Conservation (phyloP, 2,329 filamentous ascomycete species). For the Sphaerulina musiva region DNA sequence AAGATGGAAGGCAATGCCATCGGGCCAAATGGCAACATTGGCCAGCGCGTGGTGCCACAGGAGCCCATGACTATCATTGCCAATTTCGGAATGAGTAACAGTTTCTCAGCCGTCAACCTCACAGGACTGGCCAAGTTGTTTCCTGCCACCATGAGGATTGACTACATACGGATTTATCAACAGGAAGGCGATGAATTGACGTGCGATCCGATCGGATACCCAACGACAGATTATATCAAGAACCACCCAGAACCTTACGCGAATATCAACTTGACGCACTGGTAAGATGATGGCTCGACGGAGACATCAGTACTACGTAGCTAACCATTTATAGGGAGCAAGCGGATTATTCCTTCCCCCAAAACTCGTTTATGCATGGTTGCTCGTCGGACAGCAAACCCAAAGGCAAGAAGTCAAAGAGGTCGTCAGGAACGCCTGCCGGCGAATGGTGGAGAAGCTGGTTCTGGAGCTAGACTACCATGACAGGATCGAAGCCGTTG, state of each 20-base stretch:
- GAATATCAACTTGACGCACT: slow-evolving; percentile 58
- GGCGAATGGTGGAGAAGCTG: slow-evolving; percentile 3
- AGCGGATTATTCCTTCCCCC: slow-evolving; percentile 54
- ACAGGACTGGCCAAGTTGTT: slow-evolving; percentile 50
- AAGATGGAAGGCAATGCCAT: slow-evolving; percentile 54
- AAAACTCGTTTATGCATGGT: slow-evolving; percentile 54
- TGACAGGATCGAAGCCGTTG: slow-evolving; percentile 2
- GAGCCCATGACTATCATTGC: slow-evolving; percentile 62
- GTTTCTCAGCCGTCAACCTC: slow-evolving; percentile 57
- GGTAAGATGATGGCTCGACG: slow-evolving; percentile 24
- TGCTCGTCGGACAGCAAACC: slow-evolving; percentile 37
- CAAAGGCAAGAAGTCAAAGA: slow-evolving; percentile 14
- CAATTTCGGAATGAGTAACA: slow-evolving; percentile 64
- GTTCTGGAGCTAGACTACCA: slow-evolving; percentile 10
- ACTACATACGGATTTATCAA: slow-evolving; percentile 67
- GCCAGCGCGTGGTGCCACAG: slow-evolving; percentile 56
- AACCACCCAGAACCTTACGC: slow-evolving; percentile 55
- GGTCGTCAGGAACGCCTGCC: slow-evolving; percentile 4
- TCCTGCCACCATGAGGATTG: slow-evolving; percentile 59
- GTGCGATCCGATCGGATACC: slow-evolving; percentile 61
- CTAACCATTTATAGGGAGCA: slow-evolving; percentile 34
- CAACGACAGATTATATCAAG: slow-evolving; percentile 61
- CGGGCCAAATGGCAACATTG: slow-evolving; percentile 64
- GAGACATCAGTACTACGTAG: neutral
- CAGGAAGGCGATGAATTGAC: slow-evolving; percentile 52